A percentile compares a stretch with the other conserved stretches of the same genome.
Conservation (phyloP, 2,329 filamentous ascomycete genomes). For the Diaporthe capsici region DNA sequence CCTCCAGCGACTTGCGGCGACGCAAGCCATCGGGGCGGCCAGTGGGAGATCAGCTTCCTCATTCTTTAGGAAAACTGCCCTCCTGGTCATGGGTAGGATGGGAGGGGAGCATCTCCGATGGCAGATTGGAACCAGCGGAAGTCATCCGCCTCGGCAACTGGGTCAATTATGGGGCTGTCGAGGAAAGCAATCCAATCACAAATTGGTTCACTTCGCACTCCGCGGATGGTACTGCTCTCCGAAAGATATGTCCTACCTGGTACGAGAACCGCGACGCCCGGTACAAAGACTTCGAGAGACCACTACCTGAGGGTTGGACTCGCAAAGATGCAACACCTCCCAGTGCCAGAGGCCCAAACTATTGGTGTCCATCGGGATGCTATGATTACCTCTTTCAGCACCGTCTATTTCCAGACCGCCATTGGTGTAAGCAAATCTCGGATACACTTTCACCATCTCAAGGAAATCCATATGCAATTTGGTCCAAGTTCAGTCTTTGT, state of each 20-base stretch:
- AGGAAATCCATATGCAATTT: not conserved
- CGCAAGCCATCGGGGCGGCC: not conserved
- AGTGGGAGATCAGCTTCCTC: not conserved
- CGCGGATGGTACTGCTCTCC: too few relatives aligned
- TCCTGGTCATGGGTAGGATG: constrained; percentile 38
- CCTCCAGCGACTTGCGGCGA: not conserved
- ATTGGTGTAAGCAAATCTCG: not conserved
- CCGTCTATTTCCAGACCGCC: not conserved
- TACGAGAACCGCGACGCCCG: not conserved
- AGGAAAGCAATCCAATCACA: constrained; percentile 18
- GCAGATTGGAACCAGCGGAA: not conserved
- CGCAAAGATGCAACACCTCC: not conserved
- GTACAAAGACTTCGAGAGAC: not conserved
- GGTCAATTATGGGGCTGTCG: not conserved
- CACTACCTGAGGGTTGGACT: constrained; percentile 12
- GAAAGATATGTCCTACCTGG: constrained; percentile 5
- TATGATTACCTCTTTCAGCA: not conserved
- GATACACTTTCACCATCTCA: too few relatives aligned
- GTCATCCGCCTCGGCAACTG: not conserved
- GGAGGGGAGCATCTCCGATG: not conserved
- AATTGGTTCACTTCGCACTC: constrained; percentile 20
- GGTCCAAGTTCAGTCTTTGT: not conserved
- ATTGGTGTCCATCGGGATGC: not conserved
- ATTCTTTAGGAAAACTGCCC: not conserved
- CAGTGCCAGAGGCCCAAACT: too few relatives aligned